Evolutionary conservation across 2,329 filamentous ascomycete genomes (phyloP).

Genomic region (Chrysoporthe puriensis): DNA sequence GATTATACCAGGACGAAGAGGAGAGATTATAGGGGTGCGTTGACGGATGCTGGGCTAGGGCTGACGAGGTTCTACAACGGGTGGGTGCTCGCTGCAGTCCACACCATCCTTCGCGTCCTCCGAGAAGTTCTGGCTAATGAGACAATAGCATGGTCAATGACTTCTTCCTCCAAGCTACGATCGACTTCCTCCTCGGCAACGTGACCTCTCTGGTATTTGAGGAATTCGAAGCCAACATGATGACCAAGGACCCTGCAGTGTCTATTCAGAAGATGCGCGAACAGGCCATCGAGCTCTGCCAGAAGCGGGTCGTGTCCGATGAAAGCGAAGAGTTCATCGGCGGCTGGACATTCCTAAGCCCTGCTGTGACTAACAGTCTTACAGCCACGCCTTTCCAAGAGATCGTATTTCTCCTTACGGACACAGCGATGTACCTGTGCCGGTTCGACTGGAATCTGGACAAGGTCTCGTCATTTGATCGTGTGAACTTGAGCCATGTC

Average conservation of each 20-base stretch:
- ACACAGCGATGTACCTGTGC: conserved; percentile 83
- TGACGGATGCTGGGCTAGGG: conserved; percentile 90
- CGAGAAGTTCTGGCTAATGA: conserved; percentile 10
- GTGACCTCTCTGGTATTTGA: conserved; percentile 85
- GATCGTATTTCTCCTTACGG: conserved; percentile 83
- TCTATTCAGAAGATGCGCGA: conserved; percentile 84
- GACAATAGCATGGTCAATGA: conserved; percentile 89
- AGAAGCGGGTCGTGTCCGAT: conserved; percentile 83
- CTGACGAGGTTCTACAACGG: conserved; percentile 75
- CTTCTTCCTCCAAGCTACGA: conserved; percentile 93
- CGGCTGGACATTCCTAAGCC: conserved; percentile 87
- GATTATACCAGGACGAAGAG: conserved; percentile 93
- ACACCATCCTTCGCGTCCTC: conserved; percentile 20
- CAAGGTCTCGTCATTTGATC: conserved; percentile 90
- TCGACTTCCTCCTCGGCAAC: conserved; percentile 91
- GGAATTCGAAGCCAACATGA: conserved; percentile 93
- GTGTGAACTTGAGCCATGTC: conserved; percentile 77
- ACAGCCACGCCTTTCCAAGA: conserved; percentile 81
- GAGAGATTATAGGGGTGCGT: conserved; percentile 84
- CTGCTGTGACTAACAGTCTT: conserved; percentile 70
- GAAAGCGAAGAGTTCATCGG: conserved; percentile 83
- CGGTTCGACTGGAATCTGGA: conserved; percentile 94
- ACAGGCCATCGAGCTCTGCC: conserved; percentile 86
- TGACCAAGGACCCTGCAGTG: conserved; percentile 87
- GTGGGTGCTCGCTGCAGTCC: conserved; percentile 44